These are phyloP conservation scores for Lasiosphaeria miniovina DNA, from an alignment of 495 filamentous ascomycete species.

Conservation along the genomic window DNA sequence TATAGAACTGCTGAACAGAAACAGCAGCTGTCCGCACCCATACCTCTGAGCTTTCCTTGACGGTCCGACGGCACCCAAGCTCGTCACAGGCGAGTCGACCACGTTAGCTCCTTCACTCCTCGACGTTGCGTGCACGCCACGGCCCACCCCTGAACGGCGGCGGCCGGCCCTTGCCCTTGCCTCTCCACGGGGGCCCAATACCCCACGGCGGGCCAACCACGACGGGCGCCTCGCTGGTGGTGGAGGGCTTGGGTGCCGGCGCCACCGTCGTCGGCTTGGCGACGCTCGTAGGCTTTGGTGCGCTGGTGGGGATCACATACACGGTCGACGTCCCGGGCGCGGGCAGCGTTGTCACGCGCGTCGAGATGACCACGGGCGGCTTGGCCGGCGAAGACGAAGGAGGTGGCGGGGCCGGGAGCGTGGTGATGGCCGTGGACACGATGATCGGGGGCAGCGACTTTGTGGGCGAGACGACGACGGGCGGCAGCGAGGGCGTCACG, in stretches of 20 bases:
- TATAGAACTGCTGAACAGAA: no score
- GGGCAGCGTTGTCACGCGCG: constrained; percentile 14
- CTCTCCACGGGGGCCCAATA: background rate
- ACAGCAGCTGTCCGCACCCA: no score
- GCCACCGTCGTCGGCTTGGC: background rate
- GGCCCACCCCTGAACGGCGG: background rate
- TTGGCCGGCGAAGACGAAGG: background rate
- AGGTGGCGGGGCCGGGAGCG: background rate
- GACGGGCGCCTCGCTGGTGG: no score
- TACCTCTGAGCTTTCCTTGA: no score
- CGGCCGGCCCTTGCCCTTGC: constrained; percentile 12
- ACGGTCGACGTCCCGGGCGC: constrained; percentile 5
- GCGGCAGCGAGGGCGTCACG: no score
- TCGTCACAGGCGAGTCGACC: background rate
- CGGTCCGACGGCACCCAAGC: no score
- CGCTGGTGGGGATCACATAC: constrained; percentile 1
- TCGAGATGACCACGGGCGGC: constrained; percentile 12
- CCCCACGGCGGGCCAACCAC: no score
- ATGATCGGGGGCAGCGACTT: background rate
- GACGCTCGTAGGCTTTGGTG: background rate
- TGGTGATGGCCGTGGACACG: background rate
- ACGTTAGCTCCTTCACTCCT: background rate
- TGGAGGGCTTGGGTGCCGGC: no score
- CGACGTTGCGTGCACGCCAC: no score
- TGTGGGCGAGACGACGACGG: no score